Evolutionary conservation across 805 yeast species (phyloP).

Genomic region (Brettanomyces custersianus): DNA sequence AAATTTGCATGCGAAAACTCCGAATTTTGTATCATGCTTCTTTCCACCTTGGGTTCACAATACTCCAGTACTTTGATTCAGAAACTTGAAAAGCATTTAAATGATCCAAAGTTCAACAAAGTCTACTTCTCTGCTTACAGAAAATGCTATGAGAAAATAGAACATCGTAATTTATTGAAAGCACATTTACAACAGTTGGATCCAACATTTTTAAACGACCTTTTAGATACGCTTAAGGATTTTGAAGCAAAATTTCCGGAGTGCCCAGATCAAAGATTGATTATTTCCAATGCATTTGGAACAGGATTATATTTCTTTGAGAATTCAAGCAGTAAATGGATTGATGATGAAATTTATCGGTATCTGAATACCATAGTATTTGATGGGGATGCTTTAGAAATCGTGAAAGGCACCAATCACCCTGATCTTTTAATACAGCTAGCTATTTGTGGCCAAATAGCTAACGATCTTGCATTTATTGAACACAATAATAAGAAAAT

Average conservation of each 20-base stretch:
- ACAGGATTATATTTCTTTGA: conserved; percentile 11
- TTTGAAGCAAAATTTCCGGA: conserved; percentile 2
- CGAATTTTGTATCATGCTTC: conserved; percentile 12
- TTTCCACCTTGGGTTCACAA: conserved; percentile 5
- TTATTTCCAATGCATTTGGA: conserved; percentile 18
- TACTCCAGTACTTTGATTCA: conserved; percentile 6
- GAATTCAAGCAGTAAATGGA: background rate
- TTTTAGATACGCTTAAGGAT: too few species aligned
- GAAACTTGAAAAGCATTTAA: conserved; percentile 15
- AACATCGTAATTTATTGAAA: too few species aligned
- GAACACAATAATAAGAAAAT: too few species aligned
- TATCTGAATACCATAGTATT: too few species aligned
- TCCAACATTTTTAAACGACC: too few species aligned
- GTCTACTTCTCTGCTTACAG: conserved; percentile 8
- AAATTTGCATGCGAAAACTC: conserved; percentile 8
- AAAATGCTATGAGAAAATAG: too few species aligned
- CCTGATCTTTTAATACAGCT: conserved; percentile 16
- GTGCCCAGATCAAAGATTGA: conserved; percentile 9
- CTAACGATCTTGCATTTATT: conserved; percentile 27
- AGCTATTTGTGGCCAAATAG: conserved; percentile 28
- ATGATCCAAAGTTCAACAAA: conserved; percentile 7
- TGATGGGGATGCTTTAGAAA: too few species aligned
- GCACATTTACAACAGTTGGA: too few species aligned
- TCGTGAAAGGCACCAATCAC: too few species aligned
- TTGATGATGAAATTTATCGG: background rate